Conservation (phyloP, 148 eudicot species). For the Rheum nobile region DNA sequence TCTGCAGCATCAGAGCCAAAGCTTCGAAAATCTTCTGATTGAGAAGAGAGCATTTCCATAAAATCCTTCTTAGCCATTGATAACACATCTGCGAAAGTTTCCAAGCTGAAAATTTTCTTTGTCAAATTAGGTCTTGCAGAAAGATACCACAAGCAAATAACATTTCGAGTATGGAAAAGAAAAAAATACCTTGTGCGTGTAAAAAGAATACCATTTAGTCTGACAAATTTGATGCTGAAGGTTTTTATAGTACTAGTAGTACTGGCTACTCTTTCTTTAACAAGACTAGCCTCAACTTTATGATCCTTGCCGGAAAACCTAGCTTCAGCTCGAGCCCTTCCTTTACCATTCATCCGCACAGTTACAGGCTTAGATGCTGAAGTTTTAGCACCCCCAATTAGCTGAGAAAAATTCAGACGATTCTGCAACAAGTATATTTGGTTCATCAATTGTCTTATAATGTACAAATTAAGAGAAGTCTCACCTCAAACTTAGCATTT, state of each 20-base stretch:
- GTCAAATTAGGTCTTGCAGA: not conserved
- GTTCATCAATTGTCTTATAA: not conserved
- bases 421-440: slow-evolving; percentile 40
- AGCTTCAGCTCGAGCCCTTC: slow-evolving; percentile 59
- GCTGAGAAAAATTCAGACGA: slow-evolving; percentile 67
- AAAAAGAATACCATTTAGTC: slow-evolving; percentile 88
- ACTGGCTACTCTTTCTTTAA: slow-evolving; percentile 37
- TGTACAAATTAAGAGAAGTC: not conserved
- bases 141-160: not conserved
- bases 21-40: slow-evolving; percentile 41
- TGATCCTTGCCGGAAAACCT: slow-evolving; percentile 42
- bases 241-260: slow-evolving; percentile 38
- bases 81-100: slow-evolving; percentile 73
- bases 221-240: slow-evolving; percentile 56
- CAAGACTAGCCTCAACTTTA: slow-evolving; percentile 29
- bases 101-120: slow-evolving; percentile 48
- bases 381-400: slow-evolving; percentile 47
- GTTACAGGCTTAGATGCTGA: slow-evolving; percentile 26
- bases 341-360: slow-evolving; percentile 39
- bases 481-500: not conserved
- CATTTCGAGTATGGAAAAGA: slow-evolving; percentile 4
- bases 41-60: slow-evolving; percentile 61
- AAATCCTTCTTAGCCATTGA: slow-evolving; percentile 45
- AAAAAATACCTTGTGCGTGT: slow-evolving; percentile 80
- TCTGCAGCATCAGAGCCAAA: slow-evolving; percentile 84